Percentiles rank a stretch among this genome's conserved stretches.
Conservation (phyloP, 140 eudicot genomes). For the Ambrosia hybrid region DNA sequence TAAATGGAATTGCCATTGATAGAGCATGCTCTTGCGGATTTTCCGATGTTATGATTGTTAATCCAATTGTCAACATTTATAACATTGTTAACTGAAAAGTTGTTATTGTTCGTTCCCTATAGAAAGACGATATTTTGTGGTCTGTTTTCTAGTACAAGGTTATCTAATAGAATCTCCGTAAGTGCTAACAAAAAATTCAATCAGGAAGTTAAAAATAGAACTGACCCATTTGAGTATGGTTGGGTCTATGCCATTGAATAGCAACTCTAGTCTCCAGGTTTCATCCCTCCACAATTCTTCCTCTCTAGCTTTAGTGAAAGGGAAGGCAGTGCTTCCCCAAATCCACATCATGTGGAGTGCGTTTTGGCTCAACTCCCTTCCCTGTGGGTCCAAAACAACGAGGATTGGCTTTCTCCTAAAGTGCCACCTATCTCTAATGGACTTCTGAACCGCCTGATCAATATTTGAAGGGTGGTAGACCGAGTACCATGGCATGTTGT, state of each 20-base stretch:
- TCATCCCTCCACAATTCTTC: conserved; percentile 62
- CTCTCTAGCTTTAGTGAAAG: conserved; percentile 59
- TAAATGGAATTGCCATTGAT: too few species aligned
- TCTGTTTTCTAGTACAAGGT: too few species aligned
- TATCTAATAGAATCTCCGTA: too few species aligned
- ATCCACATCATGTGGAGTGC: conserved; percentile 78
- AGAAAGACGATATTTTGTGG: too few species aligned
- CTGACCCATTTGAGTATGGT: conserved; percentile 55
- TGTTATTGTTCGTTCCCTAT: too few species aligned
- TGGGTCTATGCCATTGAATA: conserved; percentile 57
- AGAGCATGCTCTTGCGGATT: too few species aligned
- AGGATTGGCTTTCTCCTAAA: conserved; percentile 55
- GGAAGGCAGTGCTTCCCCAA: conserved; percentile 70
- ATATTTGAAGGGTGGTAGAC: conserved; percentile 55
- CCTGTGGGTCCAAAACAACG: conserved; percentile 80
- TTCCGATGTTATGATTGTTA: too few species aligned
- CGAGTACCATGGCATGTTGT: conserved; percentile 72
- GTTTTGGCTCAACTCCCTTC: conserved; percentile 54
- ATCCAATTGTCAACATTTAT: too few species aligned
- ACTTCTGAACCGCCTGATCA: conserved; percentile 44
- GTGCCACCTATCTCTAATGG: conserved; percentile 58
- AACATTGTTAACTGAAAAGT: too few species aligned
- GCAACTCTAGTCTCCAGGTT: conserved; percentile 63
- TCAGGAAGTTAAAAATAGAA: background rate
- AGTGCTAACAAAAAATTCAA: too few species aligned